Evolutionary conservation across 306 rosid species (phyloP), one percentile per base, ranked within the genome.

Genomic region (Chamaecrista fasciculata): DNA sequence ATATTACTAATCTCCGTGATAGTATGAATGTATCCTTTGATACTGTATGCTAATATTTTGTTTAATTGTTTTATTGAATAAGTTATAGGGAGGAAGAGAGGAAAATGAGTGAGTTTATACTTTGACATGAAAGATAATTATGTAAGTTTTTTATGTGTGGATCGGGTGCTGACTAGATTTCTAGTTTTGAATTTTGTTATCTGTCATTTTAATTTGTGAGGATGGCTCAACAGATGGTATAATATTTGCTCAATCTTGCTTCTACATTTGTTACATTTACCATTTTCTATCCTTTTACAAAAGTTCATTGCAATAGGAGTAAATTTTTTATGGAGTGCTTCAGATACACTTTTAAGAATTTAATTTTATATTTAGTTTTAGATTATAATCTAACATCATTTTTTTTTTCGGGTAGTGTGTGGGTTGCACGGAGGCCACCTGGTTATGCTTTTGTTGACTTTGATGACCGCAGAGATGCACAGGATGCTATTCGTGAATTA

Each of bases 371-470:
- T 40, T 31, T 25, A 31, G 46, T 6, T 50, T 25, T 20, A 15
- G 20, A 9, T 63, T 8, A 11, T 36, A 11, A 23, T 37, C 63
- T 66, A 49, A 49, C 23, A 7, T 61, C 29, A 11, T 15, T 24
- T 12, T 60, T 28, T 25, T 69, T 25, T 47, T 4, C 76, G 47
- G 72, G 78, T 82, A 95, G 99, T 80, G 99, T 95, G 18, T 95
- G 99, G 99, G 99, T 95, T 78, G 99, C 99, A 33, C 76, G 97
- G 48, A 85, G 99, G 19, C 99, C 99, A 50, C 97, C 99, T 21
- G 99, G 99, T 64, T 95, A 95, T 80, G 99, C 99, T 50, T 95
- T 95, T 57, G 82, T 95, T 34, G 99, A 95, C 71, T 95, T 95
- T 11, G 99, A 95, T 82, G 99, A 95, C 57, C 72, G 81, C 8